phyloP scores from a whole-genome alignment of 2,329 filamentous ascomycete species.

The Monilinia laxa region DNA sequence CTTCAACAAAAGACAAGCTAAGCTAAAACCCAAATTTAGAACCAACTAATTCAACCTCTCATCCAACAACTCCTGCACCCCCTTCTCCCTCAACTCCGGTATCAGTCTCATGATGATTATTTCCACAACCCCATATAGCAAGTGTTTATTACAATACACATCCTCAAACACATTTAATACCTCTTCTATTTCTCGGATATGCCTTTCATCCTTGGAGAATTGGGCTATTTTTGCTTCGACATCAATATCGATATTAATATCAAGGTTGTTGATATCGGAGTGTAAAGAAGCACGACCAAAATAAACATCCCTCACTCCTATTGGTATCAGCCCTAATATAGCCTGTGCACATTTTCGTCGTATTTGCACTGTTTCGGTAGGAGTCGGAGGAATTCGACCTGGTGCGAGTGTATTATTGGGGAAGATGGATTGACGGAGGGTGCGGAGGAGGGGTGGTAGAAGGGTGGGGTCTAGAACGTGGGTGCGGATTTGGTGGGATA shows the following conservation, averaged over 20 bases:
- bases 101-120: slow-evolving; percentile 76
- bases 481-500: slow-evolving; percentile 57
- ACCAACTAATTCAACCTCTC: slow-evolving; percentile 58
- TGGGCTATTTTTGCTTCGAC: slow-evolving; percentile 5
- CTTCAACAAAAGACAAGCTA: slow-evolving; percentile 10
- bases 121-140: slow-evolving; percentile 81
- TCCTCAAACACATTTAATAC: slow-evolving; percentile 76
- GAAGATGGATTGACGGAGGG: slow-evolving; percentile 76
- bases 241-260: not conserved
- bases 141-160: slow-evolving; percentile 87
- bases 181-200: slow-evolving; percentile 45
- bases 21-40: not conserved
- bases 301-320: slow-evolving; percentile 39
- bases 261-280: not conserved
- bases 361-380: slow-evolving; percentile 60
- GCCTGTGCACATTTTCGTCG: slow-evolving; percentile 66
- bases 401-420: slow-evolving; percentile 77
- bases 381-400: slow-evolving; percentile 59
- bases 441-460: slow-evolving; percentile 66
- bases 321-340: slow-evolving; percentile 49
- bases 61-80: slow-evolving; percentile 69
- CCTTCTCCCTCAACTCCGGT: slow-evolving; percentile 76
- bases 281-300: slow-evolving; percentile 39
- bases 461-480: slow-evolving; percentile 62
- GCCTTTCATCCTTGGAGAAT: slow-evolving; percentile 14